Evolutionary conservation across 2,329 filamentous ascomycete genomes (phyloP), one percentile per base, ranked within the genome.

Genomic region (Mariannaea sp.): DNA sequence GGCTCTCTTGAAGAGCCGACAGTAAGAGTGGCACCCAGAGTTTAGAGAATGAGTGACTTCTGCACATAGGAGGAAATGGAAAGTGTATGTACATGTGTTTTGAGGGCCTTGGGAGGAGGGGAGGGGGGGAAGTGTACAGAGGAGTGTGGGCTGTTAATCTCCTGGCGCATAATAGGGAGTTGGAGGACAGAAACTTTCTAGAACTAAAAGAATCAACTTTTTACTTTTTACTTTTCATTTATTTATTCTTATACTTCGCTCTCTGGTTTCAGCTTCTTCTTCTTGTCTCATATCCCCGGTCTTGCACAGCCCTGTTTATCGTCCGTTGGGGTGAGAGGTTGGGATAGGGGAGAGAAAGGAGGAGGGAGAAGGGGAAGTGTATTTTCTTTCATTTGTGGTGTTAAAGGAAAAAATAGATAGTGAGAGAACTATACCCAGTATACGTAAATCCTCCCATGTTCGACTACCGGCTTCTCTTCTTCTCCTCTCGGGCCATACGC

Each of bases 1-100:
- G 59, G 76, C 74, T 9, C 75, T 88, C 35, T 65, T 85, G 47
- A 84, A 80, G 68, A 74, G 66, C 58, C 70, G 77, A 49, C 65
- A 69, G 55, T 70, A 67, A 53, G 53, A 17, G 26, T 16, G 33
- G 6, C 38, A 29, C 39, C n/a, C 38, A 10, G 24, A 38, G 29
- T 29, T 19, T 19, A 19, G 29, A 19, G 26, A 79, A 68, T 73
- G 66, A 57, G 68, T 76, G 50, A n/a, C n/a, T 24, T 24, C 22
- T 24, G 8, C 5, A 8, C 22, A 24, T 24, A 8, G 8, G 22
- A 5, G 22, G 22, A 24, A 24, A 8, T 5, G 22, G 22, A 8
- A 24, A 24, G 22, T 5, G 22, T 24, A 24, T 8, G 29, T 32
- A 32, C 29, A 32, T 32, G 9, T 5, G 29, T 32, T 32, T 32